A percentile compares a stretch with the other conserved stretches of the same genome.
Evolutionary conservation across 2,329 filamentous ascomycete genomes (phyloP).

Genomic region (Camillea tinctor): DNA sequence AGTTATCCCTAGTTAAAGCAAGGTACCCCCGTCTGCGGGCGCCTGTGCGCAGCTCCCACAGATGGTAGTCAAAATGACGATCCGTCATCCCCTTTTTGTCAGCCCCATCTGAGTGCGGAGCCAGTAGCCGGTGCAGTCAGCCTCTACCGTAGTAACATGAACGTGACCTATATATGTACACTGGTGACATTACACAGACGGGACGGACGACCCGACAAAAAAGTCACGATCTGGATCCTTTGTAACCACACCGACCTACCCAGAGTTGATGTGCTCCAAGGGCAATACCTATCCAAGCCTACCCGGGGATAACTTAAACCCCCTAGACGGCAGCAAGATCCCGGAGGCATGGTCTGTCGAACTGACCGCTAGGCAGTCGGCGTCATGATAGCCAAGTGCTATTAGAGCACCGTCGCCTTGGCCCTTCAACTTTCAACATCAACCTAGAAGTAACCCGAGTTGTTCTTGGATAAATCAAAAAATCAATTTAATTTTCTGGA

Average conservation of each 20-base stretch:
- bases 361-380: constrained; percentile 3
- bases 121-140: constrained; percentile 11
- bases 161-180: constrained; percentile 7
- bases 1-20: not conserved
- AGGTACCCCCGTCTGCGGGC: constrained; percentile 3
- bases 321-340: constrained; percentile 16
- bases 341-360: constrained; percentile 7
- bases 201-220: constrained; percentile 14
- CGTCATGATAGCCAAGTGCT: constrained; percentile 3
- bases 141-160: not conserved
- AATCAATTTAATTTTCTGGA: not conserved
- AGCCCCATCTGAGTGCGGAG: constrained; percentile 20
- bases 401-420: not conserved
- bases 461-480: not conserved
- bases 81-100: constrained; percentile 17
- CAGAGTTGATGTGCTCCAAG: not conserved
- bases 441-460: not conserved
- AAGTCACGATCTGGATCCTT: constrained; percentile 6
- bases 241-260: constrained; percentile 7
- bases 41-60: constrained; percentile 9
- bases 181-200: constrained; percentile 15
- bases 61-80: constrained; percentile 17
- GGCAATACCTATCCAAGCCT: constrained; percentile 8
- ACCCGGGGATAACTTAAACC: constrained; percentile 17
- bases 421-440: not conserved